phyloP scores from a whole-genome alignment of 352 stramenopile genomes.

The Phytophthora tentaculata region DNA sequence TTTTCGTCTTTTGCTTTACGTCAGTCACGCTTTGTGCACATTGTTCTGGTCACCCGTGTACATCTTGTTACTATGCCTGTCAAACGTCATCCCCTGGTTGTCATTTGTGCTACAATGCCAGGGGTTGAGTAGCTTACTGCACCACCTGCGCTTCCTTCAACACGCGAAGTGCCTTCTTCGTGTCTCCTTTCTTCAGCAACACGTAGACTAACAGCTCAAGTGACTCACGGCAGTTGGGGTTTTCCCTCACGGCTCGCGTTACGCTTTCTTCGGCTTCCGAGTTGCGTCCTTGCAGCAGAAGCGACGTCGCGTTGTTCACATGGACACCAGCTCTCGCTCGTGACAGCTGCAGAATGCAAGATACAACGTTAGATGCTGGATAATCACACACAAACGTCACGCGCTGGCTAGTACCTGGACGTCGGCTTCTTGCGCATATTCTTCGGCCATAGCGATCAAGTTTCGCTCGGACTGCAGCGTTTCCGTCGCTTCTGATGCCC shows the following conservation, averaged over 20 bases:
- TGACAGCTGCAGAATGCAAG: constrained; percentile 45
- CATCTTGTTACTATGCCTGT: constrained; percentile 34
- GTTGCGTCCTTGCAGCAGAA: constrained; percentile 78
- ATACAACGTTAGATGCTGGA: constrained; percentile 10
- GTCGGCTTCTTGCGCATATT: constrained; percentile 80
- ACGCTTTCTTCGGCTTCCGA: constrained; percentile 85
- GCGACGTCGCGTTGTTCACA: constrained; percentile 84
- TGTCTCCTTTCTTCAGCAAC: constrained; percentile 87
- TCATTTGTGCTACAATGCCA: neutral
- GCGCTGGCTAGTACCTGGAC: constrained; percentile 53
- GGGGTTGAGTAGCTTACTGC: constrained; percentile 38
- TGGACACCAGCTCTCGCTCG: constrained; percentile 77
- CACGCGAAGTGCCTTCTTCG: constrained; percentile 88
- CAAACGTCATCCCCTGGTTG: constrained; percentile 7
- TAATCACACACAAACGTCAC: neutral
- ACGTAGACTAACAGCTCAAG: constrained; percentile 90
- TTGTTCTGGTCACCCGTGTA: too few relatives aligned
- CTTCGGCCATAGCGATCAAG: constrained; percentile 76
- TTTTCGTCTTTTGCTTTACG: too few relatives aligned
- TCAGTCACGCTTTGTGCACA: too few relatives aligned
- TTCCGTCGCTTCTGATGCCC: constrained; percentile 79
- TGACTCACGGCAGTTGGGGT: constrained; percentile 81
- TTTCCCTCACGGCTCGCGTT: constrained; percentile 82
- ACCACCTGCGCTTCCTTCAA: constrained; percentile 87
- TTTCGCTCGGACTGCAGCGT: constrained; percentile 76